These are phyloP conservation scores for Plasmodium gonderi DNA, from an alignment of 169 alveolate species.

Conservation along the genomic window DNA sequence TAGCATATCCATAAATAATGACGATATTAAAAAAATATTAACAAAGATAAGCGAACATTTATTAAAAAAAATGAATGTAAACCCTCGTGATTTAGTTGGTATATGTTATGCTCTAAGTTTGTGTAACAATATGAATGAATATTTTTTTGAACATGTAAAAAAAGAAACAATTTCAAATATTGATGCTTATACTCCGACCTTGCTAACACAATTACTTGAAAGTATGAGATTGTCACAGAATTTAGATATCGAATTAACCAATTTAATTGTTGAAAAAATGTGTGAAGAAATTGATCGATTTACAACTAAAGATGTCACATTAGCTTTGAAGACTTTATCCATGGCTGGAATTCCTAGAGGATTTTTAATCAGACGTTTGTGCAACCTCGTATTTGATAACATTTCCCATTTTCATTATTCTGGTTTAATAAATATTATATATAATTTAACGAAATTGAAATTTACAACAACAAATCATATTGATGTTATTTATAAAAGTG, in stretches of 20 bases:
- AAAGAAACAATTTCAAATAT: constrained; percentile 71
- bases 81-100: constrained; percentile 75
- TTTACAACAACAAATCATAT: constrained; percentile 69
- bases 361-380: constrained; percentile 62
- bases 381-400: constrained; percentile 72
- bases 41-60: constrained; percentile 67
- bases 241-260: constrained; percentile 73
- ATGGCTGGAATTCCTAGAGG: constrained; percentile 77
- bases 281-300: constrained; percentile 76
- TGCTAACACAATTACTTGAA: constrained; percentile 73
- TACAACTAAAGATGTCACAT: constrained; percentile 70
- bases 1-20: constrained; percentile 69
- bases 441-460: constrained; percentile 69
- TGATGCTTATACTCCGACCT: constrained; percentile 75
- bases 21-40: constrained; percentile 51
- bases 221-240: constrained; percentile 75
- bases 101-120: constrained; percentile 69
- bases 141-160: constrained; percentile 73
- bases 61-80: constrained; percentile 70
- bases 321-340: constrained; percentile 69
- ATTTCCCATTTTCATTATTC: constrained; percentile 72
- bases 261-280: constrained; percentile 70
- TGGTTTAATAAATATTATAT: constrained; percentile 51
- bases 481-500: constrained; percentile 72
- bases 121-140: constrained; percentile 73